Evolutionary conservation across 495 filamentous ascomycete species (phyloP).

Genomic region (Penicillium canariense): DNA sequence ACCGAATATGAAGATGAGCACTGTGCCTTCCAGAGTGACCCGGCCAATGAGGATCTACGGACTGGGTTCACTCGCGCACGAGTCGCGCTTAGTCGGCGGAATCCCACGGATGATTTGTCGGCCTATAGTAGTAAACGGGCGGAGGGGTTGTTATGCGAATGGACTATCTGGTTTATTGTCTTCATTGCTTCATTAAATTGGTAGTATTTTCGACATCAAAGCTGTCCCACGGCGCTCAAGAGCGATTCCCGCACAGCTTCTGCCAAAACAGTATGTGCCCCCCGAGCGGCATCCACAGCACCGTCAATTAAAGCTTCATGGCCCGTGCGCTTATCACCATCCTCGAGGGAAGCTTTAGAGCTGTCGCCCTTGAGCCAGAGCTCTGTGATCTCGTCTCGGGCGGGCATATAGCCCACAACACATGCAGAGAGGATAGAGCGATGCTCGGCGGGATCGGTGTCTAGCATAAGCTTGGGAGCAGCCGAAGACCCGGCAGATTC

Average conservation of each 20-base stretch:
- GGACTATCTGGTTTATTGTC: neutral
- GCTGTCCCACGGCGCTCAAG: conserved; percentile 29
- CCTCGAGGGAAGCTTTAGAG: conserved; percentile 33
- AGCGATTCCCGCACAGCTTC: conserved; percentile 57
- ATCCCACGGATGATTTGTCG: neutral
- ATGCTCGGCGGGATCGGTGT: conserved; percentile 82
- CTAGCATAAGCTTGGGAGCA: conserved; percentile 63
- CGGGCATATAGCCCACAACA: conserved; percentile 86
- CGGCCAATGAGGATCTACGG: too few species aligned
- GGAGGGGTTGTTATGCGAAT: neutral
- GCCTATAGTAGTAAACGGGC: too few species aligned
- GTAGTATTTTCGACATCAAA: conserved; percentile 3
- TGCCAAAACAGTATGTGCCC: conserved; percentile 55
- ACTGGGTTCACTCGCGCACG: too few species aligned
- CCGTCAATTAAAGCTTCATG: conserved; percentile 59
- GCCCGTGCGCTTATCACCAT: conserved; percentile 27
- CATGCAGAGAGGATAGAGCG: conserved; percentile 67
- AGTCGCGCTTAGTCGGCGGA: neutral
- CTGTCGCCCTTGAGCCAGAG: conserved; percentile 87
- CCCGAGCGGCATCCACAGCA: conserved; percentile 61
- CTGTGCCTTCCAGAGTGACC: too few species aligned
- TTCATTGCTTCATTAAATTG: conserved; percentile 22
- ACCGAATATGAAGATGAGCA: too few species aligned
- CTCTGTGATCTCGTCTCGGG: conserved; percentile 87
- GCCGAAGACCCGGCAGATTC: conserved; percentile 32